Base-by-base conservation (phyloP, 2,329 filamentous ascomycete species). In the Fusarium stilboides region DNA sequence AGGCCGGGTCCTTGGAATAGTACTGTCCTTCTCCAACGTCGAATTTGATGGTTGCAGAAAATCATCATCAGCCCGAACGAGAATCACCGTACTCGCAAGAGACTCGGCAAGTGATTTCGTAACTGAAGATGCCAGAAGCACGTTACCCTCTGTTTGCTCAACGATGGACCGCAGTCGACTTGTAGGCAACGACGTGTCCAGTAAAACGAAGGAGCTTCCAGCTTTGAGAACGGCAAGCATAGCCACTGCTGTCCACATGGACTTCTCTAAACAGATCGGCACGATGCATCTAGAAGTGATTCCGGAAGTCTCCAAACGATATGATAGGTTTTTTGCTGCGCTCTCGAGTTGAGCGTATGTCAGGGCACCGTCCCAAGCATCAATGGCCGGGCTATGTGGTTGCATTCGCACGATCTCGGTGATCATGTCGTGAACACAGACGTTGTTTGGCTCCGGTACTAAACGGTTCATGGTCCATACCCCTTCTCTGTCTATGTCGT, bases 311-410 rank as follows among this genome's bases (percentile, higher is more conserved):
- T 28, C 20, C 22, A 52, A 19, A 28, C 19, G 15, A n/a, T 15
- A 2, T 39, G 49, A n/a, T 14, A 52, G 10, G 12, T 36, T 8
- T 14, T 19, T 42, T 15, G 49, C 8, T 19, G 24, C 15, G 5
- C 20, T n/a, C 8, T 42, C n/a, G 7, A 55, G 42, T 42, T 55
- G 31, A 13, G n/a, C 8, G 6, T 55, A 55, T 20, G 52, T 55
- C 14, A 55, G n/a, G 17, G 36, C 24, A 20, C 52, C 52, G n/a
- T 55, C 52, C 52, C 52, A 55, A 26, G 40, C 40, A 28, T 43
- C 40, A 33, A 45, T 45, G 8, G 43, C 43, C 6, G 12, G 24
- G 15, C 17, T 19, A 1, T 45, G 26, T 28, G 43, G 43, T 45
- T 19, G 43, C 17, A 31, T 14, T 10, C 8, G 43, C 2, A 31